phyloP scores from a whole-genome alignment of 2,329 filamentous ascomycete genomes.

The Dactylonectria estremocensis region DNA sequence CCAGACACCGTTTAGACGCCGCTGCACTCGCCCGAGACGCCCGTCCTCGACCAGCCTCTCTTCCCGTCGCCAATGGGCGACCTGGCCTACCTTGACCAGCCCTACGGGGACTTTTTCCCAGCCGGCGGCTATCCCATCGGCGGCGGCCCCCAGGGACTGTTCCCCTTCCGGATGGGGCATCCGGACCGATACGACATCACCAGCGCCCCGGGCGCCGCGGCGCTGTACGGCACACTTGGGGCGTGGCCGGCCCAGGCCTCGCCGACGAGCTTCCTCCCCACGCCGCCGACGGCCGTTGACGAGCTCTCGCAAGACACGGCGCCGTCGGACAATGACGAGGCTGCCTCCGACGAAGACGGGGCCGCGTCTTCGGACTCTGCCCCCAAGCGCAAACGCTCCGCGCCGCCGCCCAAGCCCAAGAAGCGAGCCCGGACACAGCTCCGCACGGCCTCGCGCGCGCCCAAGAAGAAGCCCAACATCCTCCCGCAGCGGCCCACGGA shows the following conservation, averaged over 20 bases:
- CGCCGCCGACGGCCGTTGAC: conserved; percentile 43
- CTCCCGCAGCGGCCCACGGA: conserved; percentile 43
- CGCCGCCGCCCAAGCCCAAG: conserved; percentile 17
- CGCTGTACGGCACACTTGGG: conserved; percentile 34
- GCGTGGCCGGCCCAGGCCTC: conserved; percentile 46
- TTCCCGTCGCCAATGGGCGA: conserved; percentile 44
- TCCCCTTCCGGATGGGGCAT: conserved; percentile 36
- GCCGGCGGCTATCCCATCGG: conserved; percentile 35
- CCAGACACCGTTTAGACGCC: conserved; percentile 30
- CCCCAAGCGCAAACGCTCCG: conserved; percentile 40
- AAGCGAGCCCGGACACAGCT: conserved; percentile 44
- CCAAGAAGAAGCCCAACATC: conserved; percentile 43
- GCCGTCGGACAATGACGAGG: conserved; percentile 38
- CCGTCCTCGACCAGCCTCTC: conserved; percentile 45
- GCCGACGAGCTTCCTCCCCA: conserved; percentile 43
- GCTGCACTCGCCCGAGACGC: conserved; percentile 44
- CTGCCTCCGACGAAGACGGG: conserved; percentile 22
- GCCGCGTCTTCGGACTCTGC: conserved; percentile 29
- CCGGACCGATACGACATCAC: conserved; percentile 43
- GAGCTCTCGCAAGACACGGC: conserved; percentile 42
- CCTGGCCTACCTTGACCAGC: conserved; percentile 44
- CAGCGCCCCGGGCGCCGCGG: conserved; percentile 24
- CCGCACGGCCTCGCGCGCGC: conserved; percentile 45
- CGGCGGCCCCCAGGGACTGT: conserved; percentile 38
- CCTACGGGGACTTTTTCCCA: conserved; percentile 43